These are phyloP conservation scores for Tolypocladium tundrense DNA, from an alignment of 2,329 filamentous ascomycete species.

Conservation along the genomic window DNA sequence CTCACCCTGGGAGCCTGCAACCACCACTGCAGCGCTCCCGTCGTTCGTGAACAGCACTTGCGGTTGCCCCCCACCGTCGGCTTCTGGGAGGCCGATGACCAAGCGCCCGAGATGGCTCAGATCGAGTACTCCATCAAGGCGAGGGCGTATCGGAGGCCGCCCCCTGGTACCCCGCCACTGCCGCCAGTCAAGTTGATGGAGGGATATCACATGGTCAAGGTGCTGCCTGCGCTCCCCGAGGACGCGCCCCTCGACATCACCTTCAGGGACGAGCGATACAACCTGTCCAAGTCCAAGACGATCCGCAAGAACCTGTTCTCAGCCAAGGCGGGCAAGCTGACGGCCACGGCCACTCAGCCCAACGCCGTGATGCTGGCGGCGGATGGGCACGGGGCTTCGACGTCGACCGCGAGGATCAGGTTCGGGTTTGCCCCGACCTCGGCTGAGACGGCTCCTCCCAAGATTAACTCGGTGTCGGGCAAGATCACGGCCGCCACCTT, in stretches of 20 bases:
- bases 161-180: not conserved
- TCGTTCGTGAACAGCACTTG: conserved; percentile 40
- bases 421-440: conserved; percentile 37
- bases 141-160: conserved; percentile 21
- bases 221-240: conserved; percentile 40
- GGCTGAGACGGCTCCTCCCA: conserved; percentile 33
- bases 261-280: conserved; percentile 36
- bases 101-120: conserved; percentile 42
- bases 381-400: conserved; percentile 33
- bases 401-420: conserved; percentile 32
- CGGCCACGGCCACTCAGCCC: conserved; percentile 34
- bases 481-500: conserved; percentile 44
- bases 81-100: conserved; percentile 43
- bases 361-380: conserved; percentile 37
- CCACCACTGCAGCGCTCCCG: conserved; percentile 33
- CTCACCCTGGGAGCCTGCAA: conserved; percentile 47
- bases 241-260: conserved; percentile 41
- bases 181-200: conserved; percentile 25
- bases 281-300: conserved; percentile 38
- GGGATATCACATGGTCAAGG: conserved; percentile 33
- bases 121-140: conserved; percentile 44
- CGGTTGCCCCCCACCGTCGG: conserved; percentile 42
- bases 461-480: conserved; percentile 34
- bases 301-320: conserved; percentile 43
- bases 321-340: conserved; percentile 38